Conservation (phyloP, 2,329 filamentous ascomycete species). For the Rutstroemia sydowiana region DNA sequence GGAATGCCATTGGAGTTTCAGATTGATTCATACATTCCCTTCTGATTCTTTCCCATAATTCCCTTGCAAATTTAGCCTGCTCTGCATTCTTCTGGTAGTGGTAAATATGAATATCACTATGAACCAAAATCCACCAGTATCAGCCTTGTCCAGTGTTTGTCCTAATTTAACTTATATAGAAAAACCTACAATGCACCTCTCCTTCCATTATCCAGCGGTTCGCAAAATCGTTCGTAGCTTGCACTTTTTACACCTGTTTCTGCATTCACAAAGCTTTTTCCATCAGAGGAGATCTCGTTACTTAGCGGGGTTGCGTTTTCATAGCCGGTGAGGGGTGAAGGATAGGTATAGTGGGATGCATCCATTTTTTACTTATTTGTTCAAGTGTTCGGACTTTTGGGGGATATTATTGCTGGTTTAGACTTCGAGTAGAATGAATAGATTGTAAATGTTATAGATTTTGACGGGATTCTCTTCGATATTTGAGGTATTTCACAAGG, state of each 20-base stretch:
- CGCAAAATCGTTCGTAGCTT: slow-evolving; percentile 62
- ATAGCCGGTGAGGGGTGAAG: slow-evolving; percentile 45
- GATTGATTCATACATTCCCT: slow-evolving; percentile 57
- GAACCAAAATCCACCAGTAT: background rate
- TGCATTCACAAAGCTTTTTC: slow-evolving; percentile 69
- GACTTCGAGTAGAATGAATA: no score
- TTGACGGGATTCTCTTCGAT: background rate
- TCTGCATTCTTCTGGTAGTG: slow-evolving; percentile 57
- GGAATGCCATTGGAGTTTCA: no score
- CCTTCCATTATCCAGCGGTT: slow-evolving; percentile 57
- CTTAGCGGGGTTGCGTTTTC: slow-evolving; percentile 40
- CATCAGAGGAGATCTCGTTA: slow-evolving; percentile 49
- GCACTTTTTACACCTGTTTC: slow-evolving; percentile 52
- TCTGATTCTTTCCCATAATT: slow-evolving; percentile 71
- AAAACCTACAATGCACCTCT: slow-evolving; percentile 63
- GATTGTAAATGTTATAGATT: background rate
- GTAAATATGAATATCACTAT: slow-evolving; percentile 76
- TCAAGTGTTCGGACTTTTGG: background rate
- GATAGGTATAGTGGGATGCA: slow-evolving; percentile 41
- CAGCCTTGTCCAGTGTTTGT: background rate
- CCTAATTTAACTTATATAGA: background rate
- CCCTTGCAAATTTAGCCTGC: slow-evolving; percentile 60
- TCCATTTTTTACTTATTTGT: slow-evolving; percentile 35
- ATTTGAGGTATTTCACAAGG: background rate
- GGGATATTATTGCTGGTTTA: background rate